Conservation (phyloP, 2,329 filamentous ascomycete species). For the Diaporthe sp. region DNA sequence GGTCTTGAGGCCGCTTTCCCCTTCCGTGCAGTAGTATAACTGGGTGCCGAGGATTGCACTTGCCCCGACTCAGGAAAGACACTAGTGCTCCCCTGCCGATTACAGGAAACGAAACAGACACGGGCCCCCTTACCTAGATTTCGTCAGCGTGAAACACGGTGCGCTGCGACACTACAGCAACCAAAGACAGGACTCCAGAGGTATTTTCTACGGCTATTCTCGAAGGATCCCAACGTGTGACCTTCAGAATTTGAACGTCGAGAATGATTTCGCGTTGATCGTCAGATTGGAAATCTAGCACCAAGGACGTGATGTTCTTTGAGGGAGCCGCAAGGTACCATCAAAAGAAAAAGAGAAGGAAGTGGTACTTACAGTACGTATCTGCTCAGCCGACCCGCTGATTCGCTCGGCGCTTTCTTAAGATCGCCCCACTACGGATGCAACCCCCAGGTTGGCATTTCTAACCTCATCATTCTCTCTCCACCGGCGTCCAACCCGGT, state of each 20-base stretch:
- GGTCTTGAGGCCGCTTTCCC: not conserved
- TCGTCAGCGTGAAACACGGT: slow-evolving; percentile 11
- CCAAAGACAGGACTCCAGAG: not conserved
- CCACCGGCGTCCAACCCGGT: not conserved
- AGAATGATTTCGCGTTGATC: not conserved
- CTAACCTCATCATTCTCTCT: not conserved
- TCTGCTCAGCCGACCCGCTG: not conserved
- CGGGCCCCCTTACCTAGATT: slow-evolving; percentile 9
- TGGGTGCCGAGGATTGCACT: not conserved
- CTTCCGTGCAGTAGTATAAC: not conserved
- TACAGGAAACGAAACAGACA: slow-evolving; percentile 31
- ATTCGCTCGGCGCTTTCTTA: not conserved
- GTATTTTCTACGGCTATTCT: not conserved
- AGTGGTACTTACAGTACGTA: not conserved
- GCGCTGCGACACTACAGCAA: slow-evolving; percentile 4
- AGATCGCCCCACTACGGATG: not conserved
- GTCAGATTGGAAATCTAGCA: not conserved
- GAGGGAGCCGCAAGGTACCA: not conserved
- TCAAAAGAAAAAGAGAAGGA: not conserved
- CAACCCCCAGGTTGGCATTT: not conserved
- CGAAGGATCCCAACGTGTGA: not conserved
- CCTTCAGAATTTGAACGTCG: not conserved
- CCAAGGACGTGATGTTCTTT: not conserved
- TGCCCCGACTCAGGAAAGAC: slow-evolving; percentile 4
- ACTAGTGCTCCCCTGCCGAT: not conserved